Base-by-base conservation (phyloP, 148 eudicot genomes). In the Mesembryanthemum crystallinum region DNA sequence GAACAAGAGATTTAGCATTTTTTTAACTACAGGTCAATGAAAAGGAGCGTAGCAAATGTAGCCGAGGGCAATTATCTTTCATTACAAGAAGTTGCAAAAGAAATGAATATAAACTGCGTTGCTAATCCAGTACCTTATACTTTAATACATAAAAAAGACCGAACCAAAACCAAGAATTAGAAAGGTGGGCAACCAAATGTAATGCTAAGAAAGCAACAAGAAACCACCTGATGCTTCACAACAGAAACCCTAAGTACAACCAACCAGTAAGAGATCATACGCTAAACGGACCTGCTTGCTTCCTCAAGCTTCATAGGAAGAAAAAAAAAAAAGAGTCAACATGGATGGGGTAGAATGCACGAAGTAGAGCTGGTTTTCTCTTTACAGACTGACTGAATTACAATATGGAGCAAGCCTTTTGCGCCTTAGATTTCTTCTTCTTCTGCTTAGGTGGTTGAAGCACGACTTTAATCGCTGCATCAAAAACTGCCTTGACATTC, bases 381-480 rank as follows among this genome's bases (percentile, higher is more conserved):
- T 83, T 72, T 80, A 85, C 82, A 80, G 17, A 33, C 75, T 76
- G 61, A 59, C 71, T 52, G 80, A 85, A 87, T 92, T 84, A 94
- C 91, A 94, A 88, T 84, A 94, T 94, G 51, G 97, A 85, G 85
- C 98, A 94, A 62, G 88, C 97, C 79, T 89, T 93, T 76, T 90
- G 96, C 58, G 85, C 86, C 79, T 85, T 90, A 8, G 93, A 84
- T 83, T 94, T 94, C 96, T 94, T 94, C 78, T 94, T 94, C 98
- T 94, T 90, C 79, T 86, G 78, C 83, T 89, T 94, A 17, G 98
- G 98, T 32, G 98, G 98, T 77, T 88, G 92, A 73, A 94, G 96
- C 77, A 92, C 98, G 54, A 92, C 98, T 84, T 94, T 94, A 72
- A 94, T 94, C 66, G 98, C 98, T 74, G 91, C 96, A 69, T 95